Conservation (phyloP, 352 stramenopile genomes). For the Phytopythium vexans region DNA sequence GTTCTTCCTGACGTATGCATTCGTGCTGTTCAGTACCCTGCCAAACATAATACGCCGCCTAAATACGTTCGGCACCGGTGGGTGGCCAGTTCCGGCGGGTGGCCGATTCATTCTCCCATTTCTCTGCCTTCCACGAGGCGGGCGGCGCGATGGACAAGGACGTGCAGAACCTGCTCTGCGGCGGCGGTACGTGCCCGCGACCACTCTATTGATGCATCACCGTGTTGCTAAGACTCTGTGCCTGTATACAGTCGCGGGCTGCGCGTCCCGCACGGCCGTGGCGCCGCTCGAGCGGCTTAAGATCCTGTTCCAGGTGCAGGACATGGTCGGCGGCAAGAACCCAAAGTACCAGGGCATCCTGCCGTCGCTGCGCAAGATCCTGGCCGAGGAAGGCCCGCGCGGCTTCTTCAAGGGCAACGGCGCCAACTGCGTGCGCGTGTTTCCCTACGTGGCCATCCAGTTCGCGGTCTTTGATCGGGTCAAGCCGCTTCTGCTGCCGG, state of each 20-base stretch:
- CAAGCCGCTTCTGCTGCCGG: conserved; percentile 41
- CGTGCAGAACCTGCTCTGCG: conserved; percentile 65
- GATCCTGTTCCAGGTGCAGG: conserved; percentile 79
- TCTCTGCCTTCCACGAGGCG: too few relatives aligned
- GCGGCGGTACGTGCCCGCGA: conserved; percentile 47
- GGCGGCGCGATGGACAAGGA: conserved; percentile 9
- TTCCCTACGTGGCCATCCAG: conserved; percentile 78
- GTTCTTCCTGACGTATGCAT: too few relatives aligned
- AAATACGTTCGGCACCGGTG: too few relatives aligned
- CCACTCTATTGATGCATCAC: background rate
- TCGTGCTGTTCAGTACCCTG: too few relatives aligned
- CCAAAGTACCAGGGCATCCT: conserved; percentile 56
- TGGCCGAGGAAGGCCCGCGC: conserved; percentile 50
- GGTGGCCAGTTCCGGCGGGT: too few relatives aligned
- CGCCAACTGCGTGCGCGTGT: conserved; percentile 76
- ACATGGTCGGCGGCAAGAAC: conserved; percentile 27
- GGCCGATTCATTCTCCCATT: background rate
- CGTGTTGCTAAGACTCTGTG: background rate
- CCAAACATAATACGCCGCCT: too few relatives aligned
- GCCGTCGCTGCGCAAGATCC: conserved; percentile 61
- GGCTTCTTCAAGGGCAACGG: conserved; percentile 81
- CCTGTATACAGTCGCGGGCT: conserved; percentile 50
- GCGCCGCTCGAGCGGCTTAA: conserved; percentile 75
- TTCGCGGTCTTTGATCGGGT: conserved; percentile 68
- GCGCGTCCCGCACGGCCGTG: conserved; percentile 62